Conservation (phyloP, 345 rosid species). For the Moringa oleifera region DNA sequence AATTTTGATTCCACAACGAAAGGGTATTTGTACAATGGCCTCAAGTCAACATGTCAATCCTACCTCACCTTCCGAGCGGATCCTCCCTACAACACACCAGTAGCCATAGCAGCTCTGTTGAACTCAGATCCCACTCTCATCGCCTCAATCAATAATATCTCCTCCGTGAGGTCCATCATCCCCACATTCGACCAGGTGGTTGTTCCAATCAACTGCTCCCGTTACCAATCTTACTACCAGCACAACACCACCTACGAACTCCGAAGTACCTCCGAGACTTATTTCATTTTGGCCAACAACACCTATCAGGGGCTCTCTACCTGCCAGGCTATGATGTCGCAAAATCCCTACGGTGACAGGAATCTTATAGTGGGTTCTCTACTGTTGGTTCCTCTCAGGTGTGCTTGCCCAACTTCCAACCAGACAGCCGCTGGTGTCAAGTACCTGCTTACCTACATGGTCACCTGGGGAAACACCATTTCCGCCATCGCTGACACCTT, state of each 20-base stretch:
- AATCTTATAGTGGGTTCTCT: slow-evolving; percentile 18
- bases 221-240: slow-evolving; percentile 52
- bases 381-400: slow-evolving; percentile 59
- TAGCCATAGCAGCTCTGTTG: slow-evolving; percentile 36
- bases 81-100: slow-evolving; percentile 37
- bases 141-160: slow-evolving; percentile 49
- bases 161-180: slow-evolving; percentile 28
- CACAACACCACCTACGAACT: slow-evolving; percentile 54
- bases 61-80: slow-evolving; percentile 72
- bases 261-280: slow-evolving; percentile 15
- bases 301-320: slow-evolving; percentile 88
- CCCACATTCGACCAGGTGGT: slow-evolving; percentile 32
- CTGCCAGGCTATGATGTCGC: slow-evolving; percentile 76
- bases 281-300: slow-evolving; percentile 55
- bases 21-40: slow-evolving; percentile 52
- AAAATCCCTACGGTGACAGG: slow-evolving; percentile 34
- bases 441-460: slow-evolving; percentile 53
- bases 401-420: slow-evolving; percentile 70
- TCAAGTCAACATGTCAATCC: slow-evolving; percentile 42
- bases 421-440: slow-evolving; percentile 49
- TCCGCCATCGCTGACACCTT: slow-evolving; percentile 44
- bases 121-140: slow-evolving; percentile 31
- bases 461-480: slow-evolving; percentile 35
- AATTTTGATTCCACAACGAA: slow-evolving; percentile 31
- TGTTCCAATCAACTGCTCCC: slow-evolving; percentile 64